Evolutionary conservation across 2,329 filamentous ascomycete genomes (phyloP), one percentile per base, ranked within the genome.

Genomic region (Talaromyces piceae): DNA sequence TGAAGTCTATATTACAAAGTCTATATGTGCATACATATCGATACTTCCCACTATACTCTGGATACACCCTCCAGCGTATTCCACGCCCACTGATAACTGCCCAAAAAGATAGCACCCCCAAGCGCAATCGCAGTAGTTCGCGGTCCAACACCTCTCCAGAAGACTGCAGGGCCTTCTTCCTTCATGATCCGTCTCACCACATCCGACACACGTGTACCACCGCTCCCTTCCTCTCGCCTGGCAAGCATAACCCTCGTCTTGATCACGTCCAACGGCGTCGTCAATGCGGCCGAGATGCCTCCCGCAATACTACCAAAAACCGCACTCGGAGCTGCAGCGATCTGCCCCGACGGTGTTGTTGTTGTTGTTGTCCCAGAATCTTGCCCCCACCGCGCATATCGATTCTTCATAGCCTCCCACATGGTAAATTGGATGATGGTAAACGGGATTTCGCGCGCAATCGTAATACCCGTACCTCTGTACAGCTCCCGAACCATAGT

Each of bases 211-310:
- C 68, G 59, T 22, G 68, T 62, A 4, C 58, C 59, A 82, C 77
- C 11, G 76, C 79, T 66, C 5, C 50, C 51, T n/a, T 49, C 49
- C 80, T 80, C 59, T 75, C 81, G 65, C 62, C 82, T 79, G 12
- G 87, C 86, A 59, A 98, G 75, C 93, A 98, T 98, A 70, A 97
- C 85, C 57, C 93, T 77, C 57, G 93, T 98, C 81, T 98, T 98
- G 59, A 98, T 76, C 56, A 98, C 93, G 71, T 98, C 93, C 56
- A 98, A 73, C 33, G 93, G 93, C 48, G 93, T 98, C 22, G 93
- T 98, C 53, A 91, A 66, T 0, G 81, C 91, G 0, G 93, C 93
- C 0, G 93, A 90, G 33, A 96, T 77, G 1, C 85, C 90, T 1
- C 93, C 93, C 0, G 89, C 83, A 30, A 90, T 64, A 60, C 86